Conservation (phyloP, 352 stramenopile species). For the Globisporangium sylvaticum region DNA sequence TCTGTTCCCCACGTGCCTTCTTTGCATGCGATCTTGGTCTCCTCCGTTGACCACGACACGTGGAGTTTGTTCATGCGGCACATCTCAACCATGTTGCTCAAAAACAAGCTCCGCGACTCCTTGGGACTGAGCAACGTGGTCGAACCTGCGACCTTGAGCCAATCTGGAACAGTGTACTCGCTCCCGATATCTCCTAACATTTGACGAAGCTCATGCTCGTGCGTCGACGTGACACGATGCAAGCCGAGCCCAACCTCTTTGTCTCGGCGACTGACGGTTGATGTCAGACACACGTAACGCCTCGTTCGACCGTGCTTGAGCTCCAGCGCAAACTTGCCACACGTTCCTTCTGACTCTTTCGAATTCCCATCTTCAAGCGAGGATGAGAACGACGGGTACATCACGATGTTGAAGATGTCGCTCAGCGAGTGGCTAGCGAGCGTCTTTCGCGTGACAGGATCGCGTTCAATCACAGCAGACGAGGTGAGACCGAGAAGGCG, state of each 20-base stretch:
- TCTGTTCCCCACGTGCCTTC: slow-evolving; percentile 83
- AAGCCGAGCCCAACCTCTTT: slow-evolving; percentile 80
- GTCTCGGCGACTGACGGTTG: slow-evolving; percentile 56
- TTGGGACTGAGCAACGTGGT: slow-evolving; percentile 75
- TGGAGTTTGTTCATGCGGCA: slow-evolving; percentile 87
- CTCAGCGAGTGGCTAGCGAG: slow-evolving; percentile 60
- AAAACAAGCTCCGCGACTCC: slow-evolving; percentile 70
- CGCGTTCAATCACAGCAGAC: slow-evolving; percentile 67
- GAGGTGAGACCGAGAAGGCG: slow-evolving; percentile 67
- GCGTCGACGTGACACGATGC: slow-evolving; percentile 35
- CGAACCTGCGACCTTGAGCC: slow-evolving; percentile 70
- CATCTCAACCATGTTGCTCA: slow-evolving; percentile 88
- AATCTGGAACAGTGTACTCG: slow-evolving; percentile 51
- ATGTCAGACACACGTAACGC: slow-evolving; percentile 65
- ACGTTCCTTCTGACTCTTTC: slow-evolving; percentile 53
- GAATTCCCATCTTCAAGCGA: slow-evolving; percentile 38
- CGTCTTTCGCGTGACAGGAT: slow-evolving; percentile 66
- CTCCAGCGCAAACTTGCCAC: slow-evolving; percentile 79
- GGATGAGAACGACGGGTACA: slow-evolving; percentile 80
- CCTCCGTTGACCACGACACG: slow-evolving; percentile 83
- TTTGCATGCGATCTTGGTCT: slow-evolving; percentile 83
- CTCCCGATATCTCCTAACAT: slow-evolving; percentile 67
- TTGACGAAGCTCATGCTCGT: slow-evolving; percentile 71
- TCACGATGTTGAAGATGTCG: slow-evolving; percentile 86
- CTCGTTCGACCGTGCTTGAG: slow-evolving; percentile 81